phyloP scores from a whole-genome alignment of 176 grass and related monocot species.

The Urochloa ruziziensis region DNA sequence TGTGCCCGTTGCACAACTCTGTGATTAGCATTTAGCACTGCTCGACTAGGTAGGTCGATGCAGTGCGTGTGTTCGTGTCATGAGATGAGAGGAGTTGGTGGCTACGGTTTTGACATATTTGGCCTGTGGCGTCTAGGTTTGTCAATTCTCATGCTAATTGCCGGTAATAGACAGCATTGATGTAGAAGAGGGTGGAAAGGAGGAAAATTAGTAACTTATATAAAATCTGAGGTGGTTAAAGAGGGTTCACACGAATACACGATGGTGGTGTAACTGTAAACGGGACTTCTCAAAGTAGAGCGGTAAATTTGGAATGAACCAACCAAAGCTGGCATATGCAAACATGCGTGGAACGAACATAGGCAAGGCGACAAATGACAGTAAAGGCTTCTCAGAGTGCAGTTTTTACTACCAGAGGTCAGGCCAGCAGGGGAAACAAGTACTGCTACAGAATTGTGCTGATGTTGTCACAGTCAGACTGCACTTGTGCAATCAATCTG shows the following conservation, averaged over 20 bases:
- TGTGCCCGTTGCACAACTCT: neutral
- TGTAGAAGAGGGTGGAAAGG: neutral
- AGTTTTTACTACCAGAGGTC: neutral
- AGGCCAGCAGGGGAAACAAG: neutral
- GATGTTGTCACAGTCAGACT: conserved; percentile 1
- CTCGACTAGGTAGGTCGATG: neutral
- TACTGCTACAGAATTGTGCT: conserved; percentile 9
- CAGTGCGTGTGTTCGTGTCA: neutral
- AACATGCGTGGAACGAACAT: neutral
- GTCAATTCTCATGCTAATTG: neutral
- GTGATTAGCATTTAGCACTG: neutral
- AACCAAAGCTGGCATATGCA: neutral
- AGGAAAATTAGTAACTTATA: neutral
- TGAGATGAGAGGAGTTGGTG: neutral
- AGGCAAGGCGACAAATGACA: conserved; percentile 8
- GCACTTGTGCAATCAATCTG: conserved; percentile 12
- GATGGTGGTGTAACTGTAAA: neutral
- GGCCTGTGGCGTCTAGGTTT: neutral
- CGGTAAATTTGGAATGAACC: neutral
- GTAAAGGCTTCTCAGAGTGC: conserved; percentile 1
- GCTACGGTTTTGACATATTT: neutral
- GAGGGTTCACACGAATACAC: neutral
- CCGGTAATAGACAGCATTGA: neutral
- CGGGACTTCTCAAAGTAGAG: neutral
- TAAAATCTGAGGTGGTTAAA: neutral